Base-by-base conservation (phyloP, 1,139 yeast genomes). In the Meyerozyma guilliermondii region DNA sequence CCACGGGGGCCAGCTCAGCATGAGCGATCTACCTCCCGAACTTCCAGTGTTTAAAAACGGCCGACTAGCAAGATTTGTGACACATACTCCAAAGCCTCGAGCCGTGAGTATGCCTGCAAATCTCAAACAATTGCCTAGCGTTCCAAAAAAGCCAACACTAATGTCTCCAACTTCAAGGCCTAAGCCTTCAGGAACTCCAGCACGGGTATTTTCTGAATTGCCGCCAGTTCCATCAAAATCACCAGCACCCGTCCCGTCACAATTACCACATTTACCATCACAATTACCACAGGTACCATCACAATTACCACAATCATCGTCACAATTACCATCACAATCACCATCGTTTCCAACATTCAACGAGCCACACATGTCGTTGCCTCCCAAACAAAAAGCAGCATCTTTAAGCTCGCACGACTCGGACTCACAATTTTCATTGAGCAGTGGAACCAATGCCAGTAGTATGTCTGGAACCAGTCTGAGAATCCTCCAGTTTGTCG, bases 11-110 rank as follows among this genome's bases (percentile, higher is more conserved):
- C 50, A 49, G 8, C 55, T 51, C 44, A 45, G 57, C 5, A 29
- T 54, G 10, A 53, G 53, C 5, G 74, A 71, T 40, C 54, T 71
- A 10, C 74, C 74, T 2, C 50, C 50, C 4, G 47, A 42, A 1
- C 43, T 66, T 11, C 73, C 74, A 2, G 56, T 64, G 1, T 59
- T 60, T 45, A 52, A 52, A 39, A 50, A 50, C n/a, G 68, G 68
- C 1, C 50, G 46, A 35, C 45, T 64, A 35, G 51, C 50, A 40
- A 48, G 58, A 27, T 58, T 58, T 39, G 47, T 55, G 22, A 34
- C 39, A 2, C 33, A 36, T 6, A 35, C 24, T 7, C 40, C 43
- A 3, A 43, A 47, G n/a, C 44, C 50, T n/a, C 49, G 66, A 39
- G 54, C 55, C 30, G 53, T 53, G 20, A 59, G 63, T 43, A 55